A percentile compares a stretch with the other conserved stretches of the same genome.
Evolutionary conservation across 1,284 basidiomycete genomes (phyloP).

Genomic region (Clitocybe nebularis): DNA sequence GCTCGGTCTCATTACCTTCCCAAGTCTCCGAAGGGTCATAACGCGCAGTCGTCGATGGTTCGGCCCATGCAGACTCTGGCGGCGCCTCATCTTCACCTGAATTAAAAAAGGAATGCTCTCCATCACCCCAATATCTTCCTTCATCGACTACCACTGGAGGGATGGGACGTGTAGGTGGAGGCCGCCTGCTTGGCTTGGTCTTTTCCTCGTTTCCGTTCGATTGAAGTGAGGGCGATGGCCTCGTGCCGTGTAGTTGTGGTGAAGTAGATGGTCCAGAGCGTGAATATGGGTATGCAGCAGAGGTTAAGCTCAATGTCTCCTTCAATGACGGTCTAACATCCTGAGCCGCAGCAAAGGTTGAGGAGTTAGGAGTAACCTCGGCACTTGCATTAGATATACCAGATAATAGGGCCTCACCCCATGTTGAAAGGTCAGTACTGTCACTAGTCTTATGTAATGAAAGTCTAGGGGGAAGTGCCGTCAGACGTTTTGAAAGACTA

Average conservation of each 20-base stretch:
- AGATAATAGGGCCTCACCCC: constrained; percentile 32
- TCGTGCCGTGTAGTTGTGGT: constrained; percentile 4
- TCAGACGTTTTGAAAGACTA: constrained; percentile 26
- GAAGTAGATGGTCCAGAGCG: constrained; percentile 8
- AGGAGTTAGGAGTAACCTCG: constrained; percentile 10
- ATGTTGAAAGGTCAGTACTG: constrained; percentile 30
- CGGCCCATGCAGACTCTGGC: constrained; percentile 21
- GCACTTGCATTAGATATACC: constrained; percentile 23
- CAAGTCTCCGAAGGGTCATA: constrained; percentile 14
- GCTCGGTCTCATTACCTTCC: constrained; percentile 6
- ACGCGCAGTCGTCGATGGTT: constrained; percentile 23
- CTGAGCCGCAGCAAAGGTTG: constrained; percentile 16
- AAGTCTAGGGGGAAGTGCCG: constrained; percentile 46
- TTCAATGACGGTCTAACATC: constrained; percentile 13
- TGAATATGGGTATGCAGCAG: neutral
- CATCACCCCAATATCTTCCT: neutral
- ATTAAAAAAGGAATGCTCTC: constrained; percentile 6
- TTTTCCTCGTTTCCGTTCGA: neutral
- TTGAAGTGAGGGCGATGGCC: constrained; percentile 3
- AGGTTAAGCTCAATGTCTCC: no score
- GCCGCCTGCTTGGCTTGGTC: constrained; percentile 4
- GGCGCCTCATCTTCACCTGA: constrained; percentile 10
- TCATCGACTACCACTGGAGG: constrained; percentile 13
- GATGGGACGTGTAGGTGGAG: constrained; percentile 17
- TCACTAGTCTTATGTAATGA: constrained; percentile 41